These are phyloP conservation scores for Microthlaspi erraticum DNA, from an alignment of 345 rosid genomes.

Conservation along the genomic window DNA sequence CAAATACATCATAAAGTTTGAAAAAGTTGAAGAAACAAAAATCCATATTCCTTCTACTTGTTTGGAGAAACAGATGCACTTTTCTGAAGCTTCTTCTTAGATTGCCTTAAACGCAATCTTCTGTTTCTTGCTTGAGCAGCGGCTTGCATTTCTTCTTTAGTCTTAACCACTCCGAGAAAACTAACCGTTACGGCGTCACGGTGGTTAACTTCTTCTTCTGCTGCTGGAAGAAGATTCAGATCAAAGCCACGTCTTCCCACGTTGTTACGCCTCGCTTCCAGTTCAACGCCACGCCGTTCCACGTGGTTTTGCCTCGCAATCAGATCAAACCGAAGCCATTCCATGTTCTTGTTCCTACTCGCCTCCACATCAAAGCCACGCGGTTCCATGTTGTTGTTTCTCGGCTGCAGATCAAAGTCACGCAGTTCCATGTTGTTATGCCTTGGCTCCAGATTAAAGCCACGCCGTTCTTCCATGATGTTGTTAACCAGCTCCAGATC, in stretches of 20 bases:
- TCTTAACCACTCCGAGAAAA: no score
- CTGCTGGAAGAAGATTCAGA: conserved; percentile 37
- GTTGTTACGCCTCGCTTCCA: no score
- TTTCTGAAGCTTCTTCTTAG: conserved; percentile 32
- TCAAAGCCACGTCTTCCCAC: no score
- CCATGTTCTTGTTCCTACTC: not conserved
- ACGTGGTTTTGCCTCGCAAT: no score
- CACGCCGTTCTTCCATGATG: no score
- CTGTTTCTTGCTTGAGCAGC: conserved; percentile 44
- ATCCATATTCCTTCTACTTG: not conserved
- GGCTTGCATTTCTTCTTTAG: not conserved
- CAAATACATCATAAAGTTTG: not conserved
- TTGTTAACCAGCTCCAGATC: no score
- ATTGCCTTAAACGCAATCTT: conserved; percentile 32
- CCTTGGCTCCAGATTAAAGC: no score
- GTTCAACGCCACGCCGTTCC: no score
- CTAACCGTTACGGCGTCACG: not conserved
- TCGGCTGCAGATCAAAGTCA: no score
- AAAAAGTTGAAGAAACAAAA: not conserved
- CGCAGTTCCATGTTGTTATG: no score
- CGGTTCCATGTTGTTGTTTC: not conserved
- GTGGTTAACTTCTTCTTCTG: conserved; percentile 14
- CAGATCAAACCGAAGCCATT: no score
- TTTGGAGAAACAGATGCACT: conserved; percentile 11
- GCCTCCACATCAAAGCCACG: conserved; percentile 37